phyloP scores from a whole-genome alignment of 495 filamentous ascomycete species.

The Xylaria flabelliformis region DNA sequence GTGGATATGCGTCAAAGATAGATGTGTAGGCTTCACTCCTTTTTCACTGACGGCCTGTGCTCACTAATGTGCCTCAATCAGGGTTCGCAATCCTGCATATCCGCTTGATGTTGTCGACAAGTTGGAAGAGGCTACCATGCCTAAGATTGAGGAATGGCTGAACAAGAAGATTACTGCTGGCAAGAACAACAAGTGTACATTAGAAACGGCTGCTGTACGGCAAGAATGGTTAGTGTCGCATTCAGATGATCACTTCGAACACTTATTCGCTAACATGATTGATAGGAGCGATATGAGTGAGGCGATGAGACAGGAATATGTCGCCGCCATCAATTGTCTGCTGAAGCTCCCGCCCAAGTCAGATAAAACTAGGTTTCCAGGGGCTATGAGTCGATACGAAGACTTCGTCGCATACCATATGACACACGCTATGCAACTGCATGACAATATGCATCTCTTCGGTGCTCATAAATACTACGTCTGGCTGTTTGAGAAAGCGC shows the following conservation, averaged over 20 bases:
- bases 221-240: slow-evolving; percentile 54
- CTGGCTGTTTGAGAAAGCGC: slow-evolving; percentile 67
- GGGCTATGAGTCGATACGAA: slow-evolving; percentile 57
- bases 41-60: neutral
- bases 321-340: slow-evolving; percentile 56
- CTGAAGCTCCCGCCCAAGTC: slow-evolving; percentile 50
- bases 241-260: neutral
- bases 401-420: slow-evolving; percentile 62
- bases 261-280: slow-evolving; percentile 23
- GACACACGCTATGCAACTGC: slow-evolving; percentile 55
- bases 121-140: slow-evolving; percentile 45
- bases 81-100: slow-evolving; percentile 44
- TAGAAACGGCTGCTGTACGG: slow-evolving; percentile 54
- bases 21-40: slow-evolving; percentile 36
- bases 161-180: slow-evolving; percentile 40
- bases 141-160: slow-evolving; percentile 47
- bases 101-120: slow-evolving; percentile 50
- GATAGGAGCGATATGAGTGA: slow-evolving; percentile 50
- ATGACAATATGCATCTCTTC: slow-evolving; percentile 65
- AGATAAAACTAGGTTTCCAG: slow-evolving; percentile 51
- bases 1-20: slow-evolving; percentile 42
- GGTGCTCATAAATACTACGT: slow-evolving; percentile 74
- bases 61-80: slow-evolving; percentile 22
- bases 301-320: slow-evolving; percentile 50
- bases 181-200: slow-evolving; percentile 55